These are phyloP conservation scores for Exophiala viscosa DNA, from an alignment of 2,329 filamentous ascomycete species.

Conservation along the genomic window DNA sequence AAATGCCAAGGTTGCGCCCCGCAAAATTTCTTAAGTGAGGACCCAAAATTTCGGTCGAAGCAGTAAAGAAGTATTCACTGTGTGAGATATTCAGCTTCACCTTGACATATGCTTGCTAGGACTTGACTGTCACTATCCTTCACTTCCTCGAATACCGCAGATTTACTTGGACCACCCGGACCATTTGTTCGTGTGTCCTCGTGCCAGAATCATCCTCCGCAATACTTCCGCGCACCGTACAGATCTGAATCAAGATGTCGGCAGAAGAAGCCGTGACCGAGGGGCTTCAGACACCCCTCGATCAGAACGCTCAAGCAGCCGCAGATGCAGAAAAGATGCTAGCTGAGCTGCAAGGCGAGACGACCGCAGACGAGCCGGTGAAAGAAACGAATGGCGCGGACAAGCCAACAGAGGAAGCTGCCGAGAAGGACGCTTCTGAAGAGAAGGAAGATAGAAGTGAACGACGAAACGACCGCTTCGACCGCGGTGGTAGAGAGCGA, in stretches of 20 bases:
- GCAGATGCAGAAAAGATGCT: conserved; percentile 46
- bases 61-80: too few species aligned
- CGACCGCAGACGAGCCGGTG: conserved; percentile 1
- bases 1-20: neutral
- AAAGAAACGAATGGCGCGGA: conserved; percentile 14
- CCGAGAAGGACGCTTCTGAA: conserved; percentile 33
- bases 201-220: too few species aligned
- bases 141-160: too few species aligned
- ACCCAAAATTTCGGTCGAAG: neutral
- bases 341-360: conserved; percentile 42
- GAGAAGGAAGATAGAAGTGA: conserved; percentile 19
- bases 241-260: conserved; percentile 18
- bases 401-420: conserved; percentile 30
- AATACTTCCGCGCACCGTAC: too few species aligned
- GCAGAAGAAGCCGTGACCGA: conserved; percentile 25
- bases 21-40: neutral
- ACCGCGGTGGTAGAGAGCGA: conserved; percentile 9
- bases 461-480: conserved; percentile 15
- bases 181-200: too few species aligned
- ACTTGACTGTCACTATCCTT: too few species aligned
- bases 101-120: too few species aligned
- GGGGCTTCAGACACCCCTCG: conserved; percentile 23
- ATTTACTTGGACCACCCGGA: too few species aligned
- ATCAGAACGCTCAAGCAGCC: conserved; percentile 41
- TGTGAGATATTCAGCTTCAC: too few species aligned